Evolutionary conservation across 768 basidiomycete species (phyloP), one percentile per base, ranked within the genome.

Genomic region (Suillus subaureus): DNA sequence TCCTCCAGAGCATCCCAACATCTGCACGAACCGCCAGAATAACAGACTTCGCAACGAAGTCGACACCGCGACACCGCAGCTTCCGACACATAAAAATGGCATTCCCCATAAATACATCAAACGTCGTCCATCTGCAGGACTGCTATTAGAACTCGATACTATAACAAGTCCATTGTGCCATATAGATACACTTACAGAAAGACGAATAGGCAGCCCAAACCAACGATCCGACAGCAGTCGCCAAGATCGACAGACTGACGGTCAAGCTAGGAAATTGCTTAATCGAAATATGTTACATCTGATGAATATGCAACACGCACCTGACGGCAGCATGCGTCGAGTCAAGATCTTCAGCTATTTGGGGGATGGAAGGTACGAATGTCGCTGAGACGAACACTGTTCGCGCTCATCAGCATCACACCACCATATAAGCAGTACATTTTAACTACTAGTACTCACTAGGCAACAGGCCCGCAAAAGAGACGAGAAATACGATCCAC

Each of bases 311-410:
- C 11, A 8, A 16, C 21, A 21, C 43, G 4, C 21, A 43, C 43
- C 43, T 43, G 16, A 43, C 18, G 18, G 8, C 1, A 21, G 84
- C 68, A 0, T 83, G 83, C 0, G 90, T 84, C 0, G 89, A 80
- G 31, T 83, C 56, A 9, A 94, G 74, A 66, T 94, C 91, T 31
- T 73, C 75, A 9, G 91, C 86, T 49, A 94, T 87, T 58, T 90
- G 83, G 0, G 91, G 90, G 65, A 94, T 89, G 0, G 87, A 86
- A 0, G 92, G 92, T 2, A 91, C 82, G 73, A 94, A 92, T 0
- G 86, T 85, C 0, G 86, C 88, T 9, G 85, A 79, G 0, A 90
- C 86, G 66, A 94, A 87, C 45, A 90, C 92, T 93, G 63, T 0
- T 52, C 21, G 42, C 13, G 52, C 39, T 40, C 43, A 61, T 58